Evolutionary conservation across 2,329 filamentous ascomycete genomes (phyloP).

Genomic region (Arthrobotrys megalospora): DNA sequence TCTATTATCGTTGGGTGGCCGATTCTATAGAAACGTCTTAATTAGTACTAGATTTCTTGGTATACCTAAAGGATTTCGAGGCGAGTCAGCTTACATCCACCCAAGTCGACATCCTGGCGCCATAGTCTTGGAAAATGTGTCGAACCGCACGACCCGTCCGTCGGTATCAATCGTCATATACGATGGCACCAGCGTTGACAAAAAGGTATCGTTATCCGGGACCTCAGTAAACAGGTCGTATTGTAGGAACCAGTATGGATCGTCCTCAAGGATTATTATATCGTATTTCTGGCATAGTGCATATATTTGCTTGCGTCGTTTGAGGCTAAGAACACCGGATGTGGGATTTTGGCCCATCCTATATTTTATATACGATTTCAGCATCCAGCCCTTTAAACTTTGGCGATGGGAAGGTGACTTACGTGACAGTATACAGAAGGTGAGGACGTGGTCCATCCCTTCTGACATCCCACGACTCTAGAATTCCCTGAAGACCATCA

Average conservation of each 20-base stretch:
- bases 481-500: constrained; percentile 81
- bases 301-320: constrained; percentile 84
- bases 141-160: constrained; percentile 88
- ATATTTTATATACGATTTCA: not conserved
- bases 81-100: constrained; percentile 75
- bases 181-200: constrained; percentile 74
- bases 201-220: constrained; percentile 62
- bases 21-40: constrained; percentile 69
- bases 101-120: constrained; percentile 90
- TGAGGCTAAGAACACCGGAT: constrained; percentile 79
- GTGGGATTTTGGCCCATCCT: constrained; percentile 90
- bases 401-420: not conserved
- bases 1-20: constrained; percentile 84
- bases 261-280: constrained; percentile 91
- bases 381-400: not conserved
- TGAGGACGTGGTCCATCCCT: constrained; percentile 81
- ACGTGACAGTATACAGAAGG: constrained; percentile 87
- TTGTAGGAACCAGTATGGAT: constrained; percentile 96
- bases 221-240: constrained; percentile 73
- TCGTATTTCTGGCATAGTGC: constrained; percentile 85
- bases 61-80: not conserved
- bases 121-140: constrained; percentile 94
- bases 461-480: constrained; percentile 84
- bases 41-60: not conserved
- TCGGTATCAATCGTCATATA: constrained; percentile 86